These are phyloP conservation scores for Chlorella sorokiniana DNA, from an alignment of 139 green algal species.

Conservation along the genomic window DNA sequence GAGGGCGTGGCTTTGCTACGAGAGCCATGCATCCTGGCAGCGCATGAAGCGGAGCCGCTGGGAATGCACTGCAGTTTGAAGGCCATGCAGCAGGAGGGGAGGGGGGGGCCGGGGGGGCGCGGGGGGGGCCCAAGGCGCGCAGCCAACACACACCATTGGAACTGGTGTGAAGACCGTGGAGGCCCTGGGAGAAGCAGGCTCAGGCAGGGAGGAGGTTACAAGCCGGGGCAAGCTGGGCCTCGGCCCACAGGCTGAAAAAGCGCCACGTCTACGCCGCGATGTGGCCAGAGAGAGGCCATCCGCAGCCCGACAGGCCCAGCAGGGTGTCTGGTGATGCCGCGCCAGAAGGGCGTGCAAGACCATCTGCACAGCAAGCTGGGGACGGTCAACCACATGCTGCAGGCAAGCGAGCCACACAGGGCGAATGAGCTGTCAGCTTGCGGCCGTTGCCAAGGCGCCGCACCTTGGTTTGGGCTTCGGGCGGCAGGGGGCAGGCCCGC, in stretches of 20 bases:
- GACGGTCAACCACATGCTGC: neutral
- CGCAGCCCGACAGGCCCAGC: neutral
- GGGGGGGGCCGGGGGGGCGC: too few species aligned
- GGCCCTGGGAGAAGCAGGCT: neutral
- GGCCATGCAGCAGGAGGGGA: neutral
- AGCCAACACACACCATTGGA: neutral
- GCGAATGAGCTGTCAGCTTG: neutral
- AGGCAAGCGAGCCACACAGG: neutral
- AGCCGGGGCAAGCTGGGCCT: too few species aligned
- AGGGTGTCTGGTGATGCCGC: neutral
- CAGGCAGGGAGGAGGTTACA: too few species aligned
- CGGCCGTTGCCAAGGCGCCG: too few species aligned
- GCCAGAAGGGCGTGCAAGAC: neutral
- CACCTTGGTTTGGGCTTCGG: slow-evolving; percentile 19
- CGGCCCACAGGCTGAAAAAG: too few species aligned
- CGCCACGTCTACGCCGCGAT: neutral
- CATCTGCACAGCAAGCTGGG: neutral
- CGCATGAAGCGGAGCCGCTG: neutral
- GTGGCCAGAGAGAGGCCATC: slow-evolving; percentile 3
- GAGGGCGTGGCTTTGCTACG: neutral
- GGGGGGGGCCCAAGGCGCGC: neutral
- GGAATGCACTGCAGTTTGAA: too few species aligned
- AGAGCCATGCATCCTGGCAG: neutral
- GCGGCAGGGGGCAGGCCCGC: slow-evolving; percentile 6
- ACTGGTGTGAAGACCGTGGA: neutral